Percentiles rank a stretch among this genome's conserved stretches.
These are phyloP conservation scores for Malassezia caprae DNA, from an alignment of 1,284 basidiomycete species.

Conservation along the genomic window DNA sequence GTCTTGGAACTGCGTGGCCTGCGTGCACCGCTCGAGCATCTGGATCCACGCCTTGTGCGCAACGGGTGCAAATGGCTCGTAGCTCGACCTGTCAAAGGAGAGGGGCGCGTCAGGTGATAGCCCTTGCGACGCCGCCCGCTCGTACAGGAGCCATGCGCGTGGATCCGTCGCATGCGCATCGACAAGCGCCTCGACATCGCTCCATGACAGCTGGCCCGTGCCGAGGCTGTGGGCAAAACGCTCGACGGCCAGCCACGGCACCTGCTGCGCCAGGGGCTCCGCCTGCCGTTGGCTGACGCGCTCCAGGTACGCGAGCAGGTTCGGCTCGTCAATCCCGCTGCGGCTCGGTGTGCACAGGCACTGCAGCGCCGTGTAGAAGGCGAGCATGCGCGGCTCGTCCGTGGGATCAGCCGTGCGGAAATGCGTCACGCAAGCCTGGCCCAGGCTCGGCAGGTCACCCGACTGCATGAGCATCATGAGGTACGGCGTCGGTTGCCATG, in stretches of 20 bases:
- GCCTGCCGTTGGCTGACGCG: constrained; percentile 18
- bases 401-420: constrained; percentile 6
- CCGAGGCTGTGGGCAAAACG: not conserved
- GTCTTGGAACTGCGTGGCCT: not conserved
- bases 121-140: not conserved
- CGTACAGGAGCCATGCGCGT: constrained; percentile 9
- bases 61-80: not conserved
- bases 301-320: constrained; percentile 26
- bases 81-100: not conserved
- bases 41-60: constrained; percentile 6
- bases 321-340: constrained; percentile 28
- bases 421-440: not conserved
- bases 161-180: not conserved
- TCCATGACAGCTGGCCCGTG: not conserved
- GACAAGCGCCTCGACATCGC: not conserved
- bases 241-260: constrained; percentile 11
- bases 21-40: constrained; percentile 9
- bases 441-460: constrained; percentile 19
- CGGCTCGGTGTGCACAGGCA: constrained; percentile 21
- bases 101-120: not conserved
- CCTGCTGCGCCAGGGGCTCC: not conserved
- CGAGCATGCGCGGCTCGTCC: not conserved
- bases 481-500: constrained; percentile 13
- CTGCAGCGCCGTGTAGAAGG: constrained; percentile 17
- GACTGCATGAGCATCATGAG: constrained; percentile 20